Base-by-base conservation (phyloP, 106 monocot genomes). In the Amphibolis antarctica region DNA sequence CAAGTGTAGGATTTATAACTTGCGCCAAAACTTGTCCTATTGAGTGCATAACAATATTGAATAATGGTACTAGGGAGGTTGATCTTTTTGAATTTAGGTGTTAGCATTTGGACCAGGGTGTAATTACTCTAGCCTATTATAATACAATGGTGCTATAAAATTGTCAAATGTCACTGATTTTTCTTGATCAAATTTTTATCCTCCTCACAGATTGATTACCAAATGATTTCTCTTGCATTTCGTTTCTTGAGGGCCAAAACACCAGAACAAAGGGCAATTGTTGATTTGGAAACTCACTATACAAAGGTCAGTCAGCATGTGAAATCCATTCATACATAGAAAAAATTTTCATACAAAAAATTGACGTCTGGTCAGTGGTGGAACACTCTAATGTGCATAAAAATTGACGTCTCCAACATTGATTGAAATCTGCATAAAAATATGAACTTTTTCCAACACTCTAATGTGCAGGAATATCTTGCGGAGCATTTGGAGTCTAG, bases 221-320 rank as follows among this genome's bases (percentile, higher is more conserved):
- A 90, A 59, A 82, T 87, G 82, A 43, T 98, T 12, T 90, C 84
- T 31, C 69, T 98, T 62, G 84, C 80, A 59, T 75, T 60, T 69
- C 90, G 96, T 73, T 98, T 98, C 72, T 70, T 98, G 61, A 69
- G 77, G 68, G 96, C 96, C 60, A 90, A 80, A 60, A 86, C 90
- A 54, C 96, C 96, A 58, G 86, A 86, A 69, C 69, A 98, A 73
- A 86, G 96, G 76, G 96, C 96, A 71, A 54, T 68, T 54, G 96
- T 98, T 55, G 96, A 98, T 68, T 75, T 98, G 71, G 96, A 98
- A 57, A 85, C 82, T 0, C 96, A 98, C 51, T 98, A 98, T 70
- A 87, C 87, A 53, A 87, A 87, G 84, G 94, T 86, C 18, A 67
- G 81, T 15, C n/a, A 59, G 29, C 12, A 45, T 27, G 49, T 22